Evolutionary conservation across 768 basidiomycete species (phyloP).

Genomic region (Psilocybe subaeruginosa): DNA sequence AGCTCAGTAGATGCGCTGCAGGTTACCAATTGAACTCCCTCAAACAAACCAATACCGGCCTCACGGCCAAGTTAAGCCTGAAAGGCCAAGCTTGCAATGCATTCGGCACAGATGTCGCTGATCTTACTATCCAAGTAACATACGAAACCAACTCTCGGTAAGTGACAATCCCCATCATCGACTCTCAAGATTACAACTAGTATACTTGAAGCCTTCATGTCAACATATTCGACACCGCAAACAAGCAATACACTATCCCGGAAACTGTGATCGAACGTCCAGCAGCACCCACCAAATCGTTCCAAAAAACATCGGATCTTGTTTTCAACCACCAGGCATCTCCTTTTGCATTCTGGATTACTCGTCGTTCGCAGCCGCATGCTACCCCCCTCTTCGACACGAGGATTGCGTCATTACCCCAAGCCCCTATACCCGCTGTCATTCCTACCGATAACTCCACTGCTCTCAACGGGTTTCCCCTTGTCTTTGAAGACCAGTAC

Average conservation of each 20-base stretch:
- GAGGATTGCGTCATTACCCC: constrained; percentile 60
- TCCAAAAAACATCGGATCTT: constrained; percentile 55
- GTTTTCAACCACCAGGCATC: constrained; percentile 65
- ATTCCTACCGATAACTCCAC: constrained; percentile 53
- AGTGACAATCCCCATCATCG: constrained; percentile 7
- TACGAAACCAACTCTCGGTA: constrained; percentile 63
- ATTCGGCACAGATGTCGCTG: constrained; percentile 60
- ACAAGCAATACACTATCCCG: constrained; percentile 70
- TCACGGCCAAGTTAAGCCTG: constrained; percentile 57
- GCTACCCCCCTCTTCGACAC: constrained; percentile 72
- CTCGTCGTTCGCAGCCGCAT: constrained; percentile 60
- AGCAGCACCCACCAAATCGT: constrained; percentile 32
- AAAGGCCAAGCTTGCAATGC: constrained; percentile 64
- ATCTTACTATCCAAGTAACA: constrained; percentile 67
- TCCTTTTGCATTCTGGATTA: constrained; percentile 84
- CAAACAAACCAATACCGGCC: constrained; percentile 44
- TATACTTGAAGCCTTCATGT: constrained; percentile 56
- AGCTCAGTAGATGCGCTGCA: constrained; percentile 19
- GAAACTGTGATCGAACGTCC: constrained; percentile 48
- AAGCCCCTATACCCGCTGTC: constrained; percentile 60
- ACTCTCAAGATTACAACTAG: not conserved
- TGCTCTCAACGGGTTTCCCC: constrained; percentile 62
- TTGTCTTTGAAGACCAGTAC: constrained; percentile 83
- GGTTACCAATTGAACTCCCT: constrained; percentile 59
- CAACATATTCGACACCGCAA: constrained; percentile 63